Percentiles rank a stretch among this genome's conserved stretches.
phyloP scores from a whole-genome alignment of 306 rosid species.

The Luffa aegyptiaca region DNA sequence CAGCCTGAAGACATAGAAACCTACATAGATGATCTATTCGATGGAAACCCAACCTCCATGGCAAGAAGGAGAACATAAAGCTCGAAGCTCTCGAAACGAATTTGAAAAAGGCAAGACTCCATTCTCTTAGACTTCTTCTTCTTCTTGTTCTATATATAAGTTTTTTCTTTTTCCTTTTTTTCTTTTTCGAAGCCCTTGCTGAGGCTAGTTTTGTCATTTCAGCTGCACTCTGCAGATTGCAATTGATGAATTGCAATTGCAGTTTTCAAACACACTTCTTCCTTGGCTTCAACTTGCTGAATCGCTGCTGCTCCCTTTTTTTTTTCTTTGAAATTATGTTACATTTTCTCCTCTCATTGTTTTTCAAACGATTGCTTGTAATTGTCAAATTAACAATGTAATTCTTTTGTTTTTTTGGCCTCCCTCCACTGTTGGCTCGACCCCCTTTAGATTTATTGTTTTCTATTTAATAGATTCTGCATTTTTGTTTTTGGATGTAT shows the following conservation, averaged over 20 bases:
- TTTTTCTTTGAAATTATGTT: background rate
- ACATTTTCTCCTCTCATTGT: background rate
- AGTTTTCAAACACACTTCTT: background rate
- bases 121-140: background rate
- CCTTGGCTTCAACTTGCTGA: slow-evolving; percentile 6
- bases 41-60: slow-evolving; percentile 39
- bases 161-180: background rate
- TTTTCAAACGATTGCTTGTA: background rate
- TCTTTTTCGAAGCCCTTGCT: background rate
- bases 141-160: background rate
- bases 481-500: too few relatives aligned
- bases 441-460: background rate
- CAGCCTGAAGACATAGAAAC: slow-evolving; percentile 78
- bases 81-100: background rate
- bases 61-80: slow-evolving; percentile 30
- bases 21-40: slow-evolving; percentile 56
- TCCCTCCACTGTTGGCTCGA: background rate
- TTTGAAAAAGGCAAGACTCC: background rate
- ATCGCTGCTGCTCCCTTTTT: background rate
- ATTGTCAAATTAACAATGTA: background rate
- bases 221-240: slow-evolving; percentile 5
- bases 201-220: slow-evolving; percentile 2
- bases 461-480: background rate
- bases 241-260: background rate
- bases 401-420: background rate